phyloP scores from a whole-genome alignment of 148 eudicot species.

The Spergularia marina region DNA sequence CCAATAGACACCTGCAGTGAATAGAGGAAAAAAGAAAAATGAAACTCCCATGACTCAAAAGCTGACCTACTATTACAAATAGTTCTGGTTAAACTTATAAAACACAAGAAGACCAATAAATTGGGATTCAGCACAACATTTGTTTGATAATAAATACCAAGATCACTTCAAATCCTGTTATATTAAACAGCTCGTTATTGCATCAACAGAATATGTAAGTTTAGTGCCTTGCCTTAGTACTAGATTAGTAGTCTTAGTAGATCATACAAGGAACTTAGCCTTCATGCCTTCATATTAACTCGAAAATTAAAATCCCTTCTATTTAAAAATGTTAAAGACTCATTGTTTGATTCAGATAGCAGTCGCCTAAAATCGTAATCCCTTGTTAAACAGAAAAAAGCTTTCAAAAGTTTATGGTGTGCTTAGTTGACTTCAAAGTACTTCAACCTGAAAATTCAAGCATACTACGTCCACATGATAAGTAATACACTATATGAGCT shows the following conservation, averaged over 20 bases:
- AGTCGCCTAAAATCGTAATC: not conserved
- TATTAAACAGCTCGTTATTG: not conserved
- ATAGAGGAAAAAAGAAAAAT: not conserved
- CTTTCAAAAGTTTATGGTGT: not conserved
- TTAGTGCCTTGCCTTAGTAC: not conserved
- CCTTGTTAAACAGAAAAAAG: not conserved
- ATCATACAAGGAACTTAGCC: not conserved
- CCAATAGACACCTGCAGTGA: slow-evolving; percentile 76
- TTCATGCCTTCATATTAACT: not conserved
- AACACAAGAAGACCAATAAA: not conserved
- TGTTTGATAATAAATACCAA: not conserved
- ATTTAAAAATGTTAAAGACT: not conserved
- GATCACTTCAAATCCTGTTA: not conserved
- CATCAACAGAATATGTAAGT: not conserved
- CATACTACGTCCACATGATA: not conserved
- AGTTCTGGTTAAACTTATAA: not conserved
- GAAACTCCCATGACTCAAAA: not conserved
- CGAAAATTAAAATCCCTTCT: not conserved
- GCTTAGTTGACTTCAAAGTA: not conserved
- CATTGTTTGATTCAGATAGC: not conserved
- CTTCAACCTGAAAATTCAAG: not conserved
- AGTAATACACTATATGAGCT: not conserved
- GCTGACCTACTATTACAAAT: not conserved
- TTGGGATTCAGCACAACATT: not conserved
- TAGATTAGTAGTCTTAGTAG: not conserved